Conservation (phyloP, 352 stramenopile species). For the Pythium aquatile region DNA sequence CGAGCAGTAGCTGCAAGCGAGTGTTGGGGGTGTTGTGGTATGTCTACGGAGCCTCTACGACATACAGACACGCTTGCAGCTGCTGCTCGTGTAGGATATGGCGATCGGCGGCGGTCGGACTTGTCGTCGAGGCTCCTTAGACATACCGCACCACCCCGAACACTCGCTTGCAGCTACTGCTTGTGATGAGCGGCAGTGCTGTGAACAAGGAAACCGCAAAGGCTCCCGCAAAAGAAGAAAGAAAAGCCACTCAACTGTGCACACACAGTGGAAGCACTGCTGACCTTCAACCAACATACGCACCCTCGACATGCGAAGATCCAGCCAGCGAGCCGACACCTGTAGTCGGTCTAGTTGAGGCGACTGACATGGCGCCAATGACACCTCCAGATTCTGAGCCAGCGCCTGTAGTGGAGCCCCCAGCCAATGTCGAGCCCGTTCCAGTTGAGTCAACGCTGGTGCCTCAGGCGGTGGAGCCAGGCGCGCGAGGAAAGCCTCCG, state of each 20-base stretch:
- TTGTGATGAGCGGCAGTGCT: too few relatives aligned
- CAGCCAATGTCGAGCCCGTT: not conserved
- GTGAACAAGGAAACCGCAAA: too few relatives aligned
- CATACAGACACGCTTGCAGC: too few relatives aligned
- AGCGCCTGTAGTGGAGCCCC: not conserved
- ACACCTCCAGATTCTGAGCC: not conserved
- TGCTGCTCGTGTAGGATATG: too few relatives aligned
- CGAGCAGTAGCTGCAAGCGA: too few relatives aligned
- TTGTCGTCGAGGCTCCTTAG: too few relatives aligned
- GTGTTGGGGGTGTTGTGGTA: too few relatives aligned
- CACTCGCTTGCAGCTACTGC: too few relatives aligned
- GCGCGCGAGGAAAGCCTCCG: too few relatives aligned
- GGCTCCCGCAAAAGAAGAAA: conserved; percentile 40
- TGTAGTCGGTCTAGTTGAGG: not conserved
- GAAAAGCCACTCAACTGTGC: conserved; percentile 47
- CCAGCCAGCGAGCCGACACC: not conserved
- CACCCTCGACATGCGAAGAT: conserved; percentile 10
- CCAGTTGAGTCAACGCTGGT: not conserved
- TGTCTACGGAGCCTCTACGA: too few relatives aligned
- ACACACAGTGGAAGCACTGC: conserved; percentile 48
- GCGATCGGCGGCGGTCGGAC: too few relatives aligned
- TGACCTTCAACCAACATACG: conserved; percentile 56
- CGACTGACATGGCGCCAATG: not conserved
- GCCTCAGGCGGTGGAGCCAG: not conserved
- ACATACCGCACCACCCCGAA: too few relatives aligned